Base-by-base conservation (phyloP, 495 filamentous ascomycete species). In the Tuber borchii region DNA sequence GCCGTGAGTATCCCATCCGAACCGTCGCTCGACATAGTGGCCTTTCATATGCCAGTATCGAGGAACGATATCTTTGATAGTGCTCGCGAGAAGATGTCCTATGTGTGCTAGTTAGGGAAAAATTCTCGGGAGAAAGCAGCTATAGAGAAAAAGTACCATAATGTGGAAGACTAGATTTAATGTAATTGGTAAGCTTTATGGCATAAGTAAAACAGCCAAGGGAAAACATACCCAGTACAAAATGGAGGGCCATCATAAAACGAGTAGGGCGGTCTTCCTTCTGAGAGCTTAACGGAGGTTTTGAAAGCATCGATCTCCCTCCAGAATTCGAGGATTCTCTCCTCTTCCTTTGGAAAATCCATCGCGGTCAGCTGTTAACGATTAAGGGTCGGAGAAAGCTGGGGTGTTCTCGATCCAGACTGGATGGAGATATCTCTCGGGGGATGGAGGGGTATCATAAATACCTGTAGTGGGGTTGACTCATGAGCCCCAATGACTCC, bases 11-110 rank as follows among this genome's bases (percentile, higher is more conserved):
- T 99, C 95, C 95, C 89, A 90, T 44, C 89, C 89, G 71, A 90
- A 90, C 46, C 87, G 84, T 69, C 90, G 86, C 85, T 91, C 89
- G 40, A 98, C 95, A 86, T 95, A 90, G 81, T 90, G 90, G 19
- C 95, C 95, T 84, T 96, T 97, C 93, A 97, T 97, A 46, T 94
- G 93, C 95, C 95, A 98, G 83, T 97, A 98, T 78, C 94, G 86
- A 1, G 95, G 94, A 79, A 98, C 95, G 76, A 97, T 94, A 84
- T 98, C 95, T 83, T 99, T 98, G 85, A 97, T 97, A 26, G 95
- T 97, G 37, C 94, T 97, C 31, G 95, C 92, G 75, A 99, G 90
- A 61, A 99, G 86, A 85, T 98, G 95, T 3, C 71, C 79, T 77
- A 72, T 12, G 8, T 2, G 26, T 34, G 56, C 26, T 34, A 31